Evolutionary conservation across 2,329 filamentous ascomycete species (phyloP).

Genomic region (Fusarium incarnatum): DNA sequence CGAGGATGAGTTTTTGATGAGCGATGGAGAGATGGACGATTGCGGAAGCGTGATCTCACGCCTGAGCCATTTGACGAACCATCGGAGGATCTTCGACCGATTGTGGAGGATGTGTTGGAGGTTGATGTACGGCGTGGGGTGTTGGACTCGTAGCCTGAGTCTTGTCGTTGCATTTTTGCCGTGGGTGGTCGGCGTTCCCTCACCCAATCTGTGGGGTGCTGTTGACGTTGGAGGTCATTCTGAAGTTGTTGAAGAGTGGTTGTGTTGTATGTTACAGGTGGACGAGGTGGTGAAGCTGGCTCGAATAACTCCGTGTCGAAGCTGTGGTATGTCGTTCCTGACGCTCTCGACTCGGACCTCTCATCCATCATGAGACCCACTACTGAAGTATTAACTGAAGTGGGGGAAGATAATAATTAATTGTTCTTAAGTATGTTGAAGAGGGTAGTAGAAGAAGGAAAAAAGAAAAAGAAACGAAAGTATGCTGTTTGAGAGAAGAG

Average conservation of each 20-base stretch:
- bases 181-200: slow-evolving; percentile 48
- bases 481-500: slow-evolving; percentile 11
- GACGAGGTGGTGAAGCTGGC: slow-evolving; percentile 49
- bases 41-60: slow-evolving; percentile 49
- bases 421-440: slow-evolving; percentile 3
- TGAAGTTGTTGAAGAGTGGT: slow-evolving; percentile 39
- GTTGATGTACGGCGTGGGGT: slow-evolving; percentile 54
- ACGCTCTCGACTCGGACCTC: slow-evolving; percentile 57
- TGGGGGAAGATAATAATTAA: slow-evolving; percentile 3
- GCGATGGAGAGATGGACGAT: slow-evolving; percentile 58
- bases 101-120: slow-evolving; percentile 47
- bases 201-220: slow-evolving; percentile 28
- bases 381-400: neutral
- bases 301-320: slow-evolving; percentile 64
- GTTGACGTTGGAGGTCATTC: slow-evolving; percentile 39
- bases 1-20: slow-evolving; percentile 53
- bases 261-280: slow-evolving; percentile 41
- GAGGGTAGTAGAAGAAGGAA: neutral
- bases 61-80: slow-evolving; percentile 42
- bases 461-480: slow-evolving; percentile 3
- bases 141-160: slow-evolving; percentile 69
- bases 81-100: slow-evolving; percentile 52
- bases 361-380: slow-evolving; percentile 45
- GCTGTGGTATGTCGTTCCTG: slow-evolving; percentile 66
- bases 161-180: slow-evolving; percentile 64